A percentile compares a stretch with the other conserved stretches of the same genome.
Conservation (phyloP, 2,329 filamentous ascomycete species). For the Colletotrichum musae region DNA sequence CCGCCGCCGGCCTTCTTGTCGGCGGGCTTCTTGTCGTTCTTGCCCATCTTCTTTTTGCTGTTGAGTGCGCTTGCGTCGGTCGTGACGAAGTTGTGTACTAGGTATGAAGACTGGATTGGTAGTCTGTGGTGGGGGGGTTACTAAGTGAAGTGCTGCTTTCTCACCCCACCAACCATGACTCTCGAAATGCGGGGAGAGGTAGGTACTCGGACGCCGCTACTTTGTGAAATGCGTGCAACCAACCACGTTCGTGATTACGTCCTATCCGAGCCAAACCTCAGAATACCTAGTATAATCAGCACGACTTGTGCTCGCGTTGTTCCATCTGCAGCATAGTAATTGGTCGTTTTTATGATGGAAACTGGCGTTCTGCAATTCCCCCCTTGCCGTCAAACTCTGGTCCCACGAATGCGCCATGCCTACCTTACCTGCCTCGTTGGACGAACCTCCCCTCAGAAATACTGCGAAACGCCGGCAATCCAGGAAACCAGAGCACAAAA, state of each 20-base stretch:
- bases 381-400: background rate
- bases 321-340: no score
- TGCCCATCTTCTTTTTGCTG: conserved; percentile 28
- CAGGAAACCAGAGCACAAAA: no score
- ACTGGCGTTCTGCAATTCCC: no score
- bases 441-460: conserved; percentile 10
- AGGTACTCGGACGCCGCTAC: background rate
- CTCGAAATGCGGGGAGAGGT: conserved; percentile 21
- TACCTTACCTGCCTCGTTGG: background rate
- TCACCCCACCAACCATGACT: conserved; percentile 24
- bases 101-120: conserved; percentile 15
- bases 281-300: background rate
- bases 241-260: background rate
- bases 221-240: background rate
- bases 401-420: background rate
- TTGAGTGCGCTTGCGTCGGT: background rate
- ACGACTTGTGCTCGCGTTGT: background rate
- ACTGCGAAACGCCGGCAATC: background rate
- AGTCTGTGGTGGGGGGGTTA: conserved; percentile 19
- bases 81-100: conserved; percentile 3
- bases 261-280: no score
- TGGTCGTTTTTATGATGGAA: no score
- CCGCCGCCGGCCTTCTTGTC: conserved; percentile 54
- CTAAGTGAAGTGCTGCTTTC: background rate
- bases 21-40: conserved; percentile 40